Evolutionary conservation across 306 rosid genomes (phyloP).

Genomic region (Potentilla sterilis): DNA sequence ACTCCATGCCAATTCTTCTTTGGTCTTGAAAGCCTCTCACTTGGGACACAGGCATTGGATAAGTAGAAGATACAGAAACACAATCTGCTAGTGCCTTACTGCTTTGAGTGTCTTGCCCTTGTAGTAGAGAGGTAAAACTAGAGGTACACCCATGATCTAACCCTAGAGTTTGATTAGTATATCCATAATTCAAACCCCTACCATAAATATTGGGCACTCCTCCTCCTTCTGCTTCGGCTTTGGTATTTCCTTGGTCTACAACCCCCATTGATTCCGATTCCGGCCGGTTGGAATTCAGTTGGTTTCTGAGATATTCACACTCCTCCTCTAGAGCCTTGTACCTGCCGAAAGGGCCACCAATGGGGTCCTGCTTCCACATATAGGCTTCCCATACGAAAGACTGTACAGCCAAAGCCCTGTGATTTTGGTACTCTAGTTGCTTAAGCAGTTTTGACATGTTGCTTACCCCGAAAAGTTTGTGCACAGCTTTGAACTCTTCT

Average conservation of each 20-base stretch:
- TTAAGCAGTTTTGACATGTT: conserved; percentile 15
- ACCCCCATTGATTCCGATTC: neutral
- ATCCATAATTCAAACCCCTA: conserved; percentile 3
- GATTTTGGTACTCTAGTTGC: neutral
- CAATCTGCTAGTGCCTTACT: neutral
- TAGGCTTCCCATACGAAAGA: conserved; percentile 34
- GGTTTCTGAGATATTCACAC: conserved; percentile 2
- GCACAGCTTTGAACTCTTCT: conserved; percentile 7
- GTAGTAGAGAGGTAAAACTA: conserved; percentile 5
- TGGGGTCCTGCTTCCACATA: conserved; percentile 8
- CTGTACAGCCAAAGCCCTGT: neutral
- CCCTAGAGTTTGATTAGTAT: conserved; percentile 1
- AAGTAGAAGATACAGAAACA: neutral
- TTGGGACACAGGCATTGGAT: neutral
- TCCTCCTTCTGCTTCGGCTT: neutral
- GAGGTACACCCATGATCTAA: neutral
- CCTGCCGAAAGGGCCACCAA: conserved; percentile 18
- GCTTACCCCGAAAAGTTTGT: conserved; percentile 16
- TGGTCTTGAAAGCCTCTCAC: conserved; percentile 10
- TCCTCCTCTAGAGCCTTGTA: neutral
- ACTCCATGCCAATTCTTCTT: neutral
- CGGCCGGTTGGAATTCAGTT: neutral
- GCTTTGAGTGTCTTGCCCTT: conserved; percentile 1
- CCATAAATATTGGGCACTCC: neutral
- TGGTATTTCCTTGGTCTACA: neutral